phyloP scores from a whole-genome alignment of 140 eudicot genomes.

The Erigeron philadelphicus region DNA sequence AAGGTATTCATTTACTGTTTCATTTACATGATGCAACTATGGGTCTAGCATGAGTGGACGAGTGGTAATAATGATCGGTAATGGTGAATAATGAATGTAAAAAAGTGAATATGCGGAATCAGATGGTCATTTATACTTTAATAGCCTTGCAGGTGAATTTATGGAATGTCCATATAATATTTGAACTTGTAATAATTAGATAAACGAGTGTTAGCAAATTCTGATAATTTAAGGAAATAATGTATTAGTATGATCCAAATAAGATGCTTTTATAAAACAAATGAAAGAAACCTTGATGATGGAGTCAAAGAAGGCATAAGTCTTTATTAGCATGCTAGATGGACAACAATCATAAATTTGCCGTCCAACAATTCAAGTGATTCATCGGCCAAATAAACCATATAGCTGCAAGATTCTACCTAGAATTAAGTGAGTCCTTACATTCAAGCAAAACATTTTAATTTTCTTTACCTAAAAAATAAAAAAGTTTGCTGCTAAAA shows the following conservation, averaged over 20 bases:
- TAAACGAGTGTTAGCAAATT: background rate
- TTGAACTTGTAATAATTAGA: background rate
- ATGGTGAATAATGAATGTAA: background rate
- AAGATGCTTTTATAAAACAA: background rate
- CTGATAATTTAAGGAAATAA: background rate
- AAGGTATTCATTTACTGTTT: background rate
- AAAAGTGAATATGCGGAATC: background rate
- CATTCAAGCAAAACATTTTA: too few relatives aligned
- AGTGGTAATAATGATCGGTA: background rate
- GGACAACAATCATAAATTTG: too few relatives aligned
- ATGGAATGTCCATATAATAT: background rate
- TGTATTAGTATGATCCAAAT: background rate
- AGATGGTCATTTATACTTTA: background rate
- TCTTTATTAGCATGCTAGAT: too few relatives aligned
- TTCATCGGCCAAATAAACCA: too few relatives aligned
- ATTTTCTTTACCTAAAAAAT: too few relatives aligned
- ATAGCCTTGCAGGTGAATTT: background rate
- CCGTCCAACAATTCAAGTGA: too few relatives aligned
- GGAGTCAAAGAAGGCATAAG: too few relatives aligned
- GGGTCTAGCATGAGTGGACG: background rate
- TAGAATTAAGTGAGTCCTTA: too few relatives aligned
- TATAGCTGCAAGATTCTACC: too few relatives aligned
- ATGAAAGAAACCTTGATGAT: background rate
- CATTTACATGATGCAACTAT: conserved; percentile 2
- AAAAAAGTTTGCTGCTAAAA: too few relatives aligned